phyloP scores from a whole-genome alignment of 768 basidiomycete species.

The Naganishia kalamii region DNA sequence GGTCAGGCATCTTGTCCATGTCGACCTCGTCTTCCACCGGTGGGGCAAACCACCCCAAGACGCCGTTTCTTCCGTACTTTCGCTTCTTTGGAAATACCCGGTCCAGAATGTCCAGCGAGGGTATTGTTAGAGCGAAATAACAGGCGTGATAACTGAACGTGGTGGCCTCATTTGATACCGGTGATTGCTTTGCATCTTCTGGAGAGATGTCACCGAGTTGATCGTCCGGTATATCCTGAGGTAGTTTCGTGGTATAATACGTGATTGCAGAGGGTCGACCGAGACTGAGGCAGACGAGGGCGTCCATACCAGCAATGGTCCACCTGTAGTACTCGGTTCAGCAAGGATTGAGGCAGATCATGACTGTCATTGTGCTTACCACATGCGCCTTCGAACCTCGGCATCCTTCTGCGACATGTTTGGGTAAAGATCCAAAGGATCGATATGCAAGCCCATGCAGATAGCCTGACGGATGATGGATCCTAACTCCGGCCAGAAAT shows the following conservation, averaged over 20 bases:
- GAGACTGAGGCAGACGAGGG: conserved; percentile 40
- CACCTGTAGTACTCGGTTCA: conserved; percentile 27
- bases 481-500: conserved; percentile 40
- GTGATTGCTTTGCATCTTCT: conserved; percentile 33
- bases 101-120: conserved; percentile 39
- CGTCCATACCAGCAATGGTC: conserved; percentile 43
- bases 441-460: conserved; percentile 44
- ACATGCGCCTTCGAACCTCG: conserved; percentile 38
- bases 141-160: conserved; percentile 41
- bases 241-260: conserved; percentile 42
- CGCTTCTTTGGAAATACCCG: conserved; percentile 41
- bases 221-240: conserved; percentile 42
- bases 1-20: conserved; percentile 10
- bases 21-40: background rate
- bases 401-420: conserved; percentile 39
- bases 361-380: conserved; percentile 32
- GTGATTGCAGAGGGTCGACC: conserved; percentile 41
- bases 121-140: conserved; percentile 44
- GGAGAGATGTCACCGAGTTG: conserved; percentile 36
- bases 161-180: conserved; percentile 34
- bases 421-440: conserved; percentile 38
- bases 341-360: background rate
- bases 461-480: conserved; percentile 40
- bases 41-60: conserved; percentile 39
- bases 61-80: conserved; percentile 35